Evolutionary conservation across 2,329 filamentous ascomycete genomes (phyloP).

Genomic region (Aulographum hederae): DNA sequence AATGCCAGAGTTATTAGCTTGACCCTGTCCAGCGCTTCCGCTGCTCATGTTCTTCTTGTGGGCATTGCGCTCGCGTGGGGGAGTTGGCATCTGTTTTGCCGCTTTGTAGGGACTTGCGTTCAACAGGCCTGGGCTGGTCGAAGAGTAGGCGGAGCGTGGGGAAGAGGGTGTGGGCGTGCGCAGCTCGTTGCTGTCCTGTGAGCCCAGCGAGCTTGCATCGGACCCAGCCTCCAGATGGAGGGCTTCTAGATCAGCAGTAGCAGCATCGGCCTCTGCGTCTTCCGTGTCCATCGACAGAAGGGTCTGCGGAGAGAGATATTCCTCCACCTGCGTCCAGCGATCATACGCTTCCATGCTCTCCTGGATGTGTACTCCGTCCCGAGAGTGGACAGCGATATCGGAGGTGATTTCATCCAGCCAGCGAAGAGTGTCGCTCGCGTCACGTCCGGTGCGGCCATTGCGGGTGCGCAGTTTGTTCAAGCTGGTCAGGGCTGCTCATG

Average conservation of each 20-base stretch:
- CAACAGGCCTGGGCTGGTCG: conserved; percentile 13
- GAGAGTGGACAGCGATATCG: conserved; percentile 12
- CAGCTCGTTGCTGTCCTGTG: conserved; percentile 20
- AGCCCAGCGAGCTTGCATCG: conserved; percentile 23
- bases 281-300: conserved; percentile 28
- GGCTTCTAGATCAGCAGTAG: conserved; percentile 5
- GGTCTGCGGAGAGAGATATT: conserved; percentile 27
- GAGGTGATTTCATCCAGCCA: conserved; percentile 34
- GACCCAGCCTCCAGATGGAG: conserved; percentile 12
- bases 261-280: conserved; percentile 7
- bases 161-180: conserved; percentile 22
- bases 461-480: conserved; percentile 24
- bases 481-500: conserved; percentile 24
- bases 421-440: conserved; percentile 28
- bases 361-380: conserved; percentile 24
- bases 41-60: not conserved
- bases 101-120: conserved; percentile 14
- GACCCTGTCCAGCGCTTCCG: not conserved
- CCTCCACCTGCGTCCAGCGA: conserved; percentile 31
- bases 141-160: conserved; percentile 17
- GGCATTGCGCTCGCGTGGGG: not conserved
- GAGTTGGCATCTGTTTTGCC: not conserved
- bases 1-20: conserved; percentile 7
- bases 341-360: conserved; percentile 26
- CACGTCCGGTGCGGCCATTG: conserved; percentile 20